Conservation (phyloP, 2,329 filamentous ascomycete species). For the Ilyonectria sp. region DNA sequence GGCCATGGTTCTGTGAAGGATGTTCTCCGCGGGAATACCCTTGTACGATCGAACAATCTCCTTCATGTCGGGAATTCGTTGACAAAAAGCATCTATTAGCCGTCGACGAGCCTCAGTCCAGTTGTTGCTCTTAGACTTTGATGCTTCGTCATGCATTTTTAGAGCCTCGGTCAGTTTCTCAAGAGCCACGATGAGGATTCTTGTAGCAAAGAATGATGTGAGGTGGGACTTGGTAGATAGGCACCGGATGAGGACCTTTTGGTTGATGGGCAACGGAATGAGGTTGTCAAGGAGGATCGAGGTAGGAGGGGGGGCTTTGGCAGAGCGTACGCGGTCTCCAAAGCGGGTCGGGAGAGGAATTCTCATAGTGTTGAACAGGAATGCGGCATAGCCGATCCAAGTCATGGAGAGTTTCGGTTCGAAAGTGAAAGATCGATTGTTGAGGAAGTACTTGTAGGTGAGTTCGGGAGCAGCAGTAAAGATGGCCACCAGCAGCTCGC, state of each 20-base stretch:
- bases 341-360: slow-evolving; percentile 81
- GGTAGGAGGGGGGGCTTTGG: slow-evolving; percentile 81
- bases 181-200: slow-evolving; percentile 83
- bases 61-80: slow-evolving; percentile 85
- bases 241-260: slow-evolving; percentile 85
- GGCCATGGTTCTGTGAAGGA: slow-evolving; percentile 84
- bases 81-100: slow-evolving; percentile 81
- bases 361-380: slow-evolving; percentile 86
- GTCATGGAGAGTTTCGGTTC: slow-evolving; percentile 93
- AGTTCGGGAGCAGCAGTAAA: slow-evolving; percentile 89
- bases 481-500: slow-evolving; percentile 84
- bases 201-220: slow-evolving; percentile 86
- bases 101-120: slow-evolving; percentile 81
- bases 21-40: slow-evolving; percentile 75
- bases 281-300: slow-evolving; percentile 88
- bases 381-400: slow-evolving; percentile 94
- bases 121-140: slow-evolving; percentile 56
- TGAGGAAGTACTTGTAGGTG: slow-evolving; percentile 87
- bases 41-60: slow-evolving; percentile 84
- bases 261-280: slow-evolving; percentile 84
- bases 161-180: slow-evolving; percentile 81
- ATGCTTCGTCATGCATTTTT: slow-evolving; percentile 69
- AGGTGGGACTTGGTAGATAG: slow-evolving; percentile 84
- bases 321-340: slow-evolving; percentile 74
- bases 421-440: slow-evolving; percentile 85